phyloP scores from a whole-genome alignment of 2,329 filamentous ascomycete species.

The Geoglossum cookeanum region DNA sequence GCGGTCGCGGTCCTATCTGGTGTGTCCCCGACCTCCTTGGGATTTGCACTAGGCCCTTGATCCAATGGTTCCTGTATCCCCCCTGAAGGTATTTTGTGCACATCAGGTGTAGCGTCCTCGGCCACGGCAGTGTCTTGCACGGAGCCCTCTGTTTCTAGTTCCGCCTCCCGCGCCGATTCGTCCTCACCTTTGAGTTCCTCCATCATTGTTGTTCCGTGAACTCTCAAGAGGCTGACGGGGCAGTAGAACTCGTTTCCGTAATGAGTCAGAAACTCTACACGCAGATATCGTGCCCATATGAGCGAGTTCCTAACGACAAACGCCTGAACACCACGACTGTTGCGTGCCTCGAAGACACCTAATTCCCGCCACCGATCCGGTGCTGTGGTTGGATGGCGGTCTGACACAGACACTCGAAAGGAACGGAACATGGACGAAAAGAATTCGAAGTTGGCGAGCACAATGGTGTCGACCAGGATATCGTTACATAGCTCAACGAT shows the following conservation, averaged over 20 bases:
- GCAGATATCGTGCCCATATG: conserved; percentile 87
- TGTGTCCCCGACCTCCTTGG: neutral
- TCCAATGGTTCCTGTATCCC: neutral
- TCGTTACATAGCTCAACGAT: conserved; percentile 85
- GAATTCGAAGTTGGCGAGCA: conserved; percentile 97
- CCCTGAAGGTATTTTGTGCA: neutral
- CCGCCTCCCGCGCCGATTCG: conserved; percentile 43
- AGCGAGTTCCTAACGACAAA: conserved; percentile 87
- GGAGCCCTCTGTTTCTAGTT: conserved; percentile 15
- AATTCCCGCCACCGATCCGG: conserved; percentile 76
- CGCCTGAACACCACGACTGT: conserved; percentile 82
- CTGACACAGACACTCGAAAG: conserved; percentile 81
- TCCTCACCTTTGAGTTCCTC: conserved; percentile 82
- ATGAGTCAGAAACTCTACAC: conserved; percentile 80
- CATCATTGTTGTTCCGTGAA: conserved; percentile 89
- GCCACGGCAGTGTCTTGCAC: neutral
- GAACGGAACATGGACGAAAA: conserved; percentile 92
- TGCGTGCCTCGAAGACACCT: conserved; percentile 76
- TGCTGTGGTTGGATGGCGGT: conserved; percentile 75
- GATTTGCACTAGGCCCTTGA: neutral
- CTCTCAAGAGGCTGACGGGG: conserved; percentile 70
- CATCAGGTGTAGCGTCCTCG: neutral
- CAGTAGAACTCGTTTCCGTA: conserved; percentile 97
- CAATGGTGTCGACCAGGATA: conserved; percentile 77
- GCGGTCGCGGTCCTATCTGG: neutral